A percentile compares a stretch with the other conserved stretches of the same genome.
Conservation (phyloP, 257 asterid genomes). For the Nicotiana noctiflora region DNA sequence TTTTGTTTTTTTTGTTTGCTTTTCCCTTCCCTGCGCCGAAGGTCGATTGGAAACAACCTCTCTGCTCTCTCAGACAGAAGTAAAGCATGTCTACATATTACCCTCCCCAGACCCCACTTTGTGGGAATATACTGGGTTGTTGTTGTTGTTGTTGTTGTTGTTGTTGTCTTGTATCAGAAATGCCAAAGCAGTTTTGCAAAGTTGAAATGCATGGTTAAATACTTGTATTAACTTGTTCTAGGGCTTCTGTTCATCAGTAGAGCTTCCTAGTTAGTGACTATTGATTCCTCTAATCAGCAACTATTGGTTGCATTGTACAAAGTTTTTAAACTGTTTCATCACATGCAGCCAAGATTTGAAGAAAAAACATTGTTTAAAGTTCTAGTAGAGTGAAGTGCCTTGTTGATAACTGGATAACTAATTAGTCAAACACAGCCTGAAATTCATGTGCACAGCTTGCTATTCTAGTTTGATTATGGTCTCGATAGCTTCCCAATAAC, state of each 20-base stretch:
- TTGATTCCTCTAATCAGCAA: not conserved
- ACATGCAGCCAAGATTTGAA: not conserved
- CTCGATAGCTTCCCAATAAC: too few species aligned
- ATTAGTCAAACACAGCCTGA: not conserved
- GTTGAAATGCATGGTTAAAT: not conserved
- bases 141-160: too few species aligned
- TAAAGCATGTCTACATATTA: too few species aligned
- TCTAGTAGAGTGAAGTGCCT: not conserved
- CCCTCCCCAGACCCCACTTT: too few species aligned
- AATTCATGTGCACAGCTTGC: not conserved
- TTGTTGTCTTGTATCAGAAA: not conserved
- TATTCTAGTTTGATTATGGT: too few species aligned
- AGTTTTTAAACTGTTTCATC: not conserved
- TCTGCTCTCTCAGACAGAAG: too few species aligned
- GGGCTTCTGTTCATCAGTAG: not conserved
- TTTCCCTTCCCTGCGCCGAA: too few species aligned
- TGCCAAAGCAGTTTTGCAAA: not conserved
- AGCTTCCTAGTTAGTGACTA: not conserved
- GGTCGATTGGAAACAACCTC: too few species aligned
- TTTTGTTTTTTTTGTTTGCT: too few species aligned
- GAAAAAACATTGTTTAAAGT: not conserved
- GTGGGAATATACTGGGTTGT: too few species aligned
- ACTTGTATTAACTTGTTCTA: not conserved
- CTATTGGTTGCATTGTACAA: not conserved
- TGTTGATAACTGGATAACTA: not conserved